phyloP scores from a whole-genome alignment of 2,329 filamentous ascomycete genomes.

The Leptographium flavum region DNA sequence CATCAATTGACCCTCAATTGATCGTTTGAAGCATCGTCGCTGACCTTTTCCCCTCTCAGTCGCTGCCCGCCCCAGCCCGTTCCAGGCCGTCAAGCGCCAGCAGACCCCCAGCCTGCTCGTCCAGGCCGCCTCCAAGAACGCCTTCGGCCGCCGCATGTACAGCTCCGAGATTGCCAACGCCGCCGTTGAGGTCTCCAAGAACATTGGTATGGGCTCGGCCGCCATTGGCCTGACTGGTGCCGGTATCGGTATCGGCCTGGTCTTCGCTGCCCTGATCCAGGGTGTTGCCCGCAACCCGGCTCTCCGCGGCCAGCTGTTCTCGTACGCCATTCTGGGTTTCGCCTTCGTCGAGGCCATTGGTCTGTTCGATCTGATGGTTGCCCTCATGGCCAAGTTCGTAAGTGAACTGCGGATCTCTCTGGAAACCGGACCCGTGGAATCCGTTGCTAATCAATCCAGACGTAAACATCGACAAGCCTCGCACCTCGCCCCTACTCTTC shows the following conservation, averaged over 20 bases:
- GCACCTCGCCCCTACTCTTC: constrained; percentile 5
- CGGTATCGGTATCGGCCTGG: constrained; percentile 90
- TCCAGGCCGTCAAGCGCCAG: constrained; percentile 65
- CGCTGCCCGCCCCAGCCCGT: constrained; percentile 44
- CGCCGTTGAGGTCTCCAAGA: constrained; percentile 83
- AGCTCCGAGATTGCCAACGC: constrained; percentile 78
- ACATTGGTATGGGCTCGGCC: constrained; percentile 77
- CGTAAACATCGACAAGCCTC: constrained; percentile 8
- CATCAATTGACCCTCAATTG: not conserved
- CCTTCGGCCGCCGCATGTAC: constrained; percentile 60
- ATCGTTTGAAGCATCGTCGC: constrained; percentile 1
- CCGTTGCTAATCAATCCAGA: not conserved
- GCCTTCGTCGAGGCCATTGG: constrained; percentile 50
- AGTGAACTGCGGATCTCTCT: constrained; percentile 20
- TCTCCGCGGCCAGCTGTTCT: constrained; percentile 83
- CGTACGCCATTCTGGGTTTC: constrained; percentile 50
- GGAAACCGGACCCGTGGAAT: not conserved
- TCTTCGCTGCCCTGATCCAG: constrained; percentile 81
- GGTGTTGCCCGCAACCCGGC: constrained; percentile 88
- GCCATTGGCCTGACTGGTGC: constrained; percentile 87
- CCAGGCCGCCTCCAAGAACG: constrained; percentile 46
- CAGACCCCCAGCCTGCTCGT: constrained; percentile 53
- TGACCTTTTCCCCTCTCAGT: constrained; percentile 21
- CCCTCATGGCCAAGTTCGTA: constrained; percentile 87
- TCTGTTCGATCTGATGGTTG: constrained; percentile 58